phyloP scores from a whole-genome alignment of 2,329 filamentous ascomycete genomes.

The Hymenoscyphus fructigenus region DNA sequence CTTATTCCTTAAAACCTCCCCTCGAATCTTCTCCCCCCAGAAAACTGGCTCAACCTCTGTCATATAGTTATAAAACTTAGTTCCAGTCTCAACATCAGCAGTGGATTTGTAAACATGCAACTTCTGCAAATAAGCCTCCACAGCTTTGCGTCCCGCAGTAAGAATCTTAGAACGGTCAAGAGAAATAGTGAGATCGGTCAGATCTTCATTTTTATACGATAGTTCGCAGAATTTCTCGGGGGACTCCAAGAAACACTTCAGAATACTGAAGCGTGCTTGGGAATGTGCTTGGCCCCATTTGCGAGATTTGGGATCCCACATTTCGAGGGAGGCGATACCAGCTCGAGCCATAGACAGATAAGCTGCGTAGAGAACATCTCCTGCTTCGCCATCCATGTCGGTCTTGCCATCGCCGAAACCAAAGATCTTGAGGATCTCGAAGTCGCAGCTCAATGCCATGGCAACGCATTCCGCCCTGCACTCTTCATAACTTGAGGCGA shows the following conservation, averaged over 20 bases:
- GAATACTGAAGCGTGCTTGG: constrained; percentile 86
- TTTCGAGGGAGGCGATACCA: constrained; percentile 84
- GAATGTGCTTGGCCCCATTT: constrained; percentile 95
- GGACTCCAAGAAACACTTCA: constrained; percentile 80
- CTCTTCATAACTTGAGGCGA: constrained; percentile 89
- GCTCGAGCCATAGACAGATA: constrained; percentile 94
- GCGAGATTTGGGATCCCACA: constrained; percentile 87
- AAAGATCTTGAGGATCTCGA: constrained; percentile 84
- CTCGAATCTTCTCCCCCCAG: constrained; percentile 78
- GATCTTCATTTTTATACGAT: constrained; percentile 64
- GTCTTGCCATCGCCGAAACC: constrained; percentile 77
- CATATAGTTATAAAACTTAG: constrained; percentile 78
- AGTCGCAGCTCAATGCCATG: constrained; percentile 88
- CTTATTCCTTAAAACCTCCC: constrained; percentile 73
- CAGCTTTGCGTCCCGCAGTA: constrained; percentile 74
- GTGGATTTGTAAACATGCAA: constrained; percentile 91
- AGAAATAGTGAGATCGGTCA: constrained; percentile 78
- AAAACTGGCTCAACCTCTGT: constrained; percentile 78
- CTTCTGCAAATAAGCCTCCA: constrained; percentile 85
- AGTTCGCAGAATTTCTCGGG: constrained; percentile 86
- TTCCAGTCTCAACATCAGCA: constrained; percentile 77
- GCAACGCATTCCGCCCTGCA: constrained; percentile 93
- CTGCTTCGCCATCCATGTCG: constrained; percentile 73
- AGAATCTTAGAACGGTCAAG: constrained; percentile 86
- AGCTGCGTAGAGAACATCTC: constrained; percentile 81